Conservation (phyloP, 2,329 filamentous ascomycete species). For the Calonectria pseudoreteaudii region DNA sequence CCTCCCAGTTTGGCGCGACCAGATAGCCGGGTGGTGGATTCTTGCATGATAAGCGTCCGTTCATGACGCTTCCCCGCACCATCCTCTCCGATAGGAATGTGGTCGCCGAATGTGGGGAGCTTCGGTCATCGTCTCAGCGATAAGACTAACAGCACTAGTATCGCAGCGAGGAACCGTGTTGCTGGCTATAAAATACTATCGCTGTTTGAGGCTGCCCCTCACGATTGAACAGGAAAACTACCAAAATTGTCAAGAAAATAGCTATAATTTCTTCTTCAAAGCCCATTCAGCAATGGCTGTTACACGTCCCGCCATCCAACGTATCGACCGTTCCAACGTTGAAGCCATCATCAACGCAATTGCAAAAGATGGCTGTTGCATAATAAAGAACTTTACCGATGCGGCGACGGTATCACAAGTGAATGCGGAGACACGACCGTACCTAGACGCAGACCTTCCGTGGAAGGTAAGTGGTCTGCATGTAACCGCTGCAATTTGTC, state of each 20-base stretch:
- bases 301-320: slow-evolving; percentile 16
- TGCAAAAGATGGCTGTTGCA: slow-evolving; percentile 14
- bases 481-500: not conserved
- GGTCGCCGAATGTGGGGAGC: slow-evolving; percentile 10
- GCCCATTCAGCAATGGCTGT: not conserved
- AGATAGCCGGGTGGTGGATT: not conserved
- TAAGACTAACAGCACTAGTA: not conserved
- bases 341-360: slow-evolving; percentile 18
- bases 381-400: slow-evolving; percentile 21
- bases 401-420: slow-evolving; percentile 7
- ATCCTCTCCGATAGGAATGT: slow-evolving; percentile 15
- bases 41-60: not conserved
- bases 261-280: not conserved
- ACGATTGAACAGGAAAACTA: not conserved
- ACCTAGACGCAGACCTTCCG: slow-evolving; percentile 19
- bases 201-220: not conserved
- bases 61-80: slow-evolving; percentile 11
- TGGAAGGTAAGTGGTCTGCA: slow-evolving; percentile 1
- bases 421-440: slow-evolving; percentile 20
- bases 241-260: not conserved
- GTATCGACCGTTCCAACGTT: slow-evolving; percentile 16
- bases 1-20: not conserved
- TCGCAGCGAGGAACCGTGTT: not conserved
- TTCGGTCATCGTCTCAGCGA: not conserved
- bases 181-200: not conserved